These are phyloP conservation scores for Phascolomyces articulosus DNA, from an alignment of 371 early-diverging fungal species.

Conservation along the genomic window DNA sequence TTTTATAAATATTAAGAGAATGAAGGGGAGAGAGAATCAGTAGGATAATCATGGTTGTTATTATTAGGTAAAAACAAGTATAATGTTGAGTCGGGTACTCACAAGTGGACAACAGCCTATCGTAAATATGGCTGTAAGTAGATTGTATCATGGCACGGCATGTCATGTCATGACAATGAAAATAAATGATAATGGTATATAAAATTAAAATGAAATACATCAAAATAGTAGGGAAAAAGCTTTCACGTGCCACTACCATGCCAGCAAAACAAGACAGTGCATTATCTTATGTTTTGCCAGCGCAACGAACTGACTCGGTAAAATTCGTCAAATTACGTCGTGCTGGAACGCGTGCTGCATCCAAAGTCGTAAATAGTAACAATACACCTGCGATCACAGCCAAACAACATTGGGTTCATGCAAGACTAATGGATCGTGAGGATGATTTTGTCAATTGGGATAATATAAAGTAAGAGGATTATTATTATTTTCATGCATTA, in stretches of 20 bases:
- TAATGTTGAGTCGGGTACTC: slow-evolving; percentile 3
- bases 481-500: neutral
- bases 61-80: slow-evolving; percentile 14
- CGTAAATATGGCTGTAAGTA: slow-evolving; percentile 20
- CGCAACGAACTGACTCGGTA: slow-evolving; percentile 36
- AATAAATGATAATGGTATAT: neutral
- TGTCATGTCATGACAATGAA: no score
- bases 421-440: slow-evolving; percentile 57
- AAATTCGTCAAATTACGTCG: slow-evolving; percentile 38
- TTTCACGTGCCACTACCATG: slow-evolving; percentile 23
- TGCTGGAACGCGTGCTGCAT: slow-evolving; percentile 22
- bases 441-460: slow-evolving; percentile 55
- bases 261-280: slow-evolving; percentile 22
- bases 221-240: slow-evolving; percentile 16
- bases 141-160: no score
- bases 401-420: slow-evolving; percentile 65
- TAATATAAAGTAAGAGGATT: slow-evolving; percentile 45
- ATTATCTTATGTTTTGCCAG: slow-evolving; percentile 36
- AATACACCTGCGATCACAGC: slow-evolving; percentile 16
- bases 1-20: neutral
- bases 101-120: slow-evolving; percentile 33
- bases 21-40: no score
- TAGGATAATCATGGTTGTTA: no score
- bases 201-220: neutral
- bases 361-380: neutral